Percentiles rank a stretch among this genome's conserved stretches.
Evolutionary conservation across 768 basidiomycete species (phyloP).

Genomic region (Boletus tomentosulus): DNA sequence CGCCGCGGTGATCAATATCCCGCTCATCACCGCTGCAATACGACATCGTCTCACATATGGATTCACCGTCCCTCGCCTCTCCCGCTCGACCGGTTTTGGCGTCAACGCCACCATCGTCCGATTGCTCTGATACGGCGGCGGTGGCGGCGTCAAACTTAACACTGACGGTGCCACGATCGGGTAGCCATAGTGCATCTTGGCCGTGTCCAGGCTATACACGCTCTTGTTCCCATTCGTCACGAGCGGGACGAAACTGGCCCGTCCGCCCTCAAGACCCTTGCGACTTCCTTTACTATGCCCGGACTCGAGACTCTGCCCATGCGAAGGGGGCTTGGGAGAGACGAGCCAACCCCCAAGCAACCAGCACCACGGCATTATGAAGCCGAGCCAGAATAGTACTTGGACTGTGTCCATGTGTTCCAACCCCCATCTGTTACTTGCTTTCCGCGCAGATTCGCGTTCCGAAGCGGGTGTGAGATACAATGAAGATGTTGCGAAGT

Average conservation of each 20-base stretch:
- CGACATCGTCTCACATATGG: constrained; percentile 46
- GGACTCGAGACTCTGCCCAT: not conserved
- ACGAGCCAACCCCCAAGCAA: constrained; percentile 74
- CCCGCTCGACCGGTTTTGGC: constrained; percentile 12
- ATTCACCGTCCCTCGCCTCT: constrained; percentile 21
- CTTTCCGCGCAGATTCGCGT: constrained; percentile 28
- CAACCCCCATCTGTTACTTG: constrained; percentile 10
- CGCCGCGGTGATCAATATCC: constrained; percentile 42
- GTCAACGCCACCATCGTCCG: constrained; percentile 17
- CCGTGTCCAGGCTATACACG: constrained; percentile 41
- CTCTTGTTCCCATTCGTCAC: constrained; percentile 39
- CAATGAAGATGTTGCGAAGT: constrained; percentile 45
- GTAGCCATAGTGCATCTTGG: constrained; percentile 46
- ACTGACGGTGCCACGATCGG: constrained; percentile 56
- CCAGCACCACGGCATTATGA: constrained; percentile 71
- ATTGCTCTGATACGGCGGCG: constrained; percentile 19
- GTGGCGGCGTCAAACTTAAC: constrained; percentile 29
- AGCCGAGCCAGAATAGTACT: constrained; percentile 74
- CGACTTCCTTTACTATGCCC: constrained; percentile 11
- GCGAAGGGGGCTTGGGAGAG: constrained; percentile 14
- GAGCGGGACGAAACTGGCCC: constrained; percentile 33
- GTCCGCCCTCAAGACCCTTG: constrained; percentile 36
- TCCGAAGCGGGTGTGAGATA: constrained; percentile 32
- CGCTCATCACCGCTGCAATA: constrained; percentile 59
- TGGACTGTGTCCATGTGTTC: constrained; percentile 36